Evolutionary conservation across 768 basidiomycete genomes (phyloP), one percentile per base, ranked within the genome.

Genomic region (Zangia roseola): DNA sequence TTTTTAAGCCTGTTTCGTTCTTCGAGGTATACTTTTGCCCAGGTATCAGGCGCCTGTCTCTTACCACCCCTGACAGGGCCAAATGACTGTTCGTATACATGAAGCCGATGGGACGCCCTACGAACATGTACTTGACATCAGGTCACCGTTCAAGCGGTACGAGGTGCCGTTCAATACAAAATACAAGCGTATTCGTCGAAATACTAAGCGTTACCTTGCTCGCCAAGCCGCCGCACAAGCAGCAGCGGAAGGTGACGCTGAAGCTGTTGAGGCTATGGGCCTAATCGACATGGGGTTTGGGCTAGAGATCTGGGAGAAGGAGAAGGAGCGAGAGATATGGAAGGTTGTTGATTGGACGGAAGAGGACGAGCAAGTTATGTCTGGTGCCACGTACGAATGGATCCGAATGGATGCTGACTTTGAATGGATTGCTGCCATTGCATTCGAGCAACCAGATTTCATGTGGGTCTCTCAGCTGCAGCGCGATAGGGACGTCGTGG

Each of bases 71-170:
- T 16, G 19, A 49, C 23, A 93, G 84, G 97, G 97, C 16, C 91
- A 94, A 76, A 92, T 99, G 88, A 98, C 97, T 23, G 88, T 99
- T 50, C 91, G 97, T 25, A 97, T 98, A 43, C 95, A 98, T 62
- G 97, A 99, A 74, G 97, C 95, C 1, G 97, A 99, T 64, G 97
- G 95, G 4, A 98, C 97, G 31, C 95, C 97, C 1, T 98, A 97
- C 64, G 97, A 99, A 65, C 97, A 99, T 63, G 92, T 99, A 20
- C 76, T 99, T 35, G 93, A 97, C 64, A 91, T 98, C 51, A 84
- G 86, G 34, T 82, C 79, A 21, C 69, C 82, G 1, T 91, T 88
- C 74, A 97, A 97, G 65, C 87, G 87, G n/a, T 97, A 91, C 63
- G 94, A 97, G 62, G 91, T 99, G 2, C 94, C 94, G 2, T 98